Conservation (phyloP, 2,329 filamentous ascomycete species). For the Hypoxylon sp. region DNA sequence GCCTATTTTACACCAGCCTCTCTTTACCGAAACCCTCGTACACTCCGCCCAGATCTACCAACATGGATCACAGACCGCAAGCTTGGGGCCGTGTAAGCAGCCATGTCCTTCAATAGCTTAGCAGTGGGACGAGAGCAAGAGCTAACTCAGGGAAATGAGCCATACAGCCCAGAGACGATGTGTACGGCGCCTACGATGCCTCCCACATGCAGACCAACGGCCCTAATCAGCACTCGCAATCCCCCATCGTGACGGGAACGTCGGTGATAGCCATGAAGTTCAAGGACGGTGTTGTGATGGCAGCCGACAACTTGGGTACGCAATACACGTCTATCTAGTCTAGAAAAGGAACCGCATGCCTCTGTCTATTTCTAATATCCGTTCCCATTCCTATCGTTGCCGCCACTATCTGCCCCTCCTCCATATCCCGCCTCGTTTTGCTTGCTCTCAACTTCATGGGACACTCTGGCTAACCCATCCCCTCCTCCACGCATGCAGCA, state of each 20-base stretch:
- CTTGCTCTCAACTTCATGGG: neutral
- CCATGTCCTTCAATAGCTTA: constrained; percentile 6
- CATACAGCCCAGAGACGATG: constrained; percentile 88
- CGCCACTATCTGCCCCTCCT: neutral
- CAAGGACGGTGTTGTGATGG: constrained; percentile 94
- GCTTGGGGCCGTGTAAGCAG: constrained; percentile 74
- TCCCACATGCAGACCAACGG: constrained; percentile 77
- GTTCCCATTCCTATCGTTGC: neutral
- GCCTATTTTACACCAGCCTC: constrained; percentile 10
- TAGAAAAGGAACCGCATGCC: neutral
- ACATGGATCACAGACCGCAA: constrained; percentile 77
- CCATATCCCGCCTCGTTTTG: neutral
- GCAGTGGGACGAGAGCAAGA: constrained; percentile 3
- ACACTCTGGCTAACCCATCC: constrained; percentile 15
- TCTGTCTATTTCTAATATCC: neutral
- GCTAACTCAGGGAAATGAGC: constrained; percentile 48
- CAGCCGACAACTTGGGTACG: constrained; percentile 93
- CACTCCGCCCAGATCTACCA: constrained; percentile 26
- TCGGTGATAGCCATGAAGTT: constrained; percentile 96
- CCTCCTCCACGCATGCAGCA: constrained; percentile 65
- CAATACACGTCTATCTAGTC: constrained; percentile 20
- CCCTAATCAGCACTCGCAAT: constrained; percentile 87
- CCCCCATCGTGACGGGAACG: constrained; percentile 93
- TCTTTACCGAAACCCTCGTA: constrained; percentile 7
- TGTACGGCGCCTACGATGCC: constrained; percentile 92